Conservation (phyloP, 208 protist species). For the Leishmania lainsoni region DNA sequence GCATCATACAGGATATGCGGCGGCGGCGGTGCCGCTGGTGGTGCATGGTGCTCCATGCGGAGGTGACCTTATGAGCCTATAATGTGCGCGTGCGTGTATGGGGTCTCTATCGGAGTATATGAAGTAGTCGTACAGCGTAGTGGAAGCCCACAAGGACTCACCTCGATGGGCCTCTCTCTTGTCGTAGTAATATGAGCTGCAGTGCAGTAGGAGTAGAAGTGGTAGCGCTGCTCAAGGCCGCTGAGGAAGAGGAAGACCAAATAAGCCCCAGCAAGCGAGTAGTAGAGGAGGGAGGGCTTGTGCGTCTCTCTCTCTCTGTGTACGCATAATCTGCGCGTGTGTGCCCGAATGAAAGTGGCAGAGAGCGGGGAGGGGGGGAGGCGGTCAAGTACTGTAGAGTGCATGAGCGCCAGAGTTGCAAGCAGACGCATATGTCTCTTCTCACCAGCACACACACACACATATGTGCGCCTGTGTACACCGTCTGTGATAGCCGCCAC, state of each 20-base stretch:
- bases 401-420: not conserved
- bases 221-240: not conserved
- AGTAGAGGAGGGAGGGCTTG: not conserved
- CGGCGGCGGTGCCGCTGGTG: not conserved
- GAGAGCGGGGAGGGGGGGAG: not conserved
- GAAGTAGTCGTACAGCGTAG: not conserved
- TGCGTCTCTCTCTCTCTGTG: no score
- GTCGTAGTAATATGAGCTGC: not conserved
- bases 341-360: not conserved
- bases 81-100: slow-evolving; percentile 3
- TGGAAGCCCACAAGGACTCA: not conserved
- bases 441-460: not conserved
- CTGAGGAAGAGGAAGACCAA: not conserved
- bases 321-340: not conserved
- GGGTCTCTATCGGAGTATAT: not conserved
- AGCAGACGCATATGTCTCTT: no score
- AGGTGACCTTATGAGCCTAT: not conserved
- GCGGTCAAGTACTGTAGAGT: not conserved
- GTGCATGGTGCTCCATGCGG: slow-evolving; percentile 11
- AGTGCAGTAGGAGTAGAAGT: not conserved
- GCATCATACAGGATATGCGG: slow-evolving; percentile 54
- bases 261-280: no score
- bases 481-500: not conserved
- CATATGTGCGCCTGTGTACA: not conserved
- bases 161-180: no score